These are phyloP conservation scores for Aspergillus leporis DNA, from an alignment of 495 filamentous ascomycete genomes.

Conservation along the genomic window DNA sequence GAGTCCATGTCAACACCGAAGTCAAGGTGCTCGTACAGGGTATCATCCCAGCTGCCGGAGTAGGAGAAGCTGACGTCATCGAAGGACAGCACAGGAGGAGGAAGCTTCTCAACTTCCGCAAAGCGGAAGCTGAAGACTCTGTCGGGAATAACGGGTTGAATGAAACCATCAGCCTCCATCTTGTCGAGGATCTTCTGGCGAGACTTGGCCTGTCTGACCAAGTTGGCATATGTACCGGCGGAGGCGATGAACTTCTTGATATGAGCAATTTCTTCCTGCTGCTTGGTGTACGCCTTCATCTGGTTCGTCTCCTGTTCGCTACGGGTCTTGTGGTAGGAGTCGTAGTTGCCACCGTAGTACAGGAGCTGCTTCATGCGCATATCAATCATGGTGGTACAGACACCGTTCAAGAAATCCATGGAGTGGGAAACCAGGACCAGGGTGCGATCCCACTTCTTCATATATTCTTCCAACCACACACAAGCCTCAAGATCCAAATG, in stretches of 20 bases:
- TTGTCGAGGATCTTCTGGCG: conserved; percentile 99
- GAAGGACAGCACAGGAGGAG: conserved; percentile 92
- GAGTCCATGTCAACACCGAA: conserved; percentile 99
- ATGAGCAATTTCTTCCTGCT: conserved; percentile 98
- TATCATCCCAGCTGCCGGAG: conserved; percentile 83
- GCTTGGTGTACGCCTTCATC: conserved; percentile 97
- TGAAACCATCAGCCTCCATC: conserved; percentile 99
- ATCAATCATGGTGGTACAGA: conserved; percentile 98
- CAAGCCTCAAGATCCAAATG: conserved; percentile 99
- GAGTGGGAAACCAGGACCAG: conserved; percentile 95
- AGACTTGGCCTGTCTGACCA: conserved; percentile 98
- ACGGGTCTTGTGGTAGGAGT: conserved; percentile 95
- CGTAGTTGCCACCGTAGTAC: conserved; percentile 99
- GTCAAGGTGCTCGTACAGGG: conserved; percentile 94
- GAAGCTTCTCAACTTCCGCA: conserved; percentile 96
- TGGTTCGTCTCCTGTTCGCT: conserved; percentile 96
- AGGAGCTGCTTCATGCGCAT: conserved; percentile 88
- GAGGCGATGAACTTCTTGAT: conserved; percentile 99
- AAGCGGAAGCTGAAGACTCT: conserved; percentile 98
- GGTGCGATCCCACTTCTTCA: conserved; percentile 99
- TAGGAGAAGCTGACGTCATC: conserved; percentile 98
- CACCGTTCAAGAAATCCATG: conserved; percentile 98
- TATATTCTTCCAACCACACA: conserved; percentile 99
- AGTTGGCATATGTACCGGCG: conserved; percentile 98
- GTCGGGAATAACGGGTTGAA: conserved; percentile 83